phyloP scores from a whole-genome alignment of 169 alveolate genomes.

The Toxoplasma gondii region DNA sequence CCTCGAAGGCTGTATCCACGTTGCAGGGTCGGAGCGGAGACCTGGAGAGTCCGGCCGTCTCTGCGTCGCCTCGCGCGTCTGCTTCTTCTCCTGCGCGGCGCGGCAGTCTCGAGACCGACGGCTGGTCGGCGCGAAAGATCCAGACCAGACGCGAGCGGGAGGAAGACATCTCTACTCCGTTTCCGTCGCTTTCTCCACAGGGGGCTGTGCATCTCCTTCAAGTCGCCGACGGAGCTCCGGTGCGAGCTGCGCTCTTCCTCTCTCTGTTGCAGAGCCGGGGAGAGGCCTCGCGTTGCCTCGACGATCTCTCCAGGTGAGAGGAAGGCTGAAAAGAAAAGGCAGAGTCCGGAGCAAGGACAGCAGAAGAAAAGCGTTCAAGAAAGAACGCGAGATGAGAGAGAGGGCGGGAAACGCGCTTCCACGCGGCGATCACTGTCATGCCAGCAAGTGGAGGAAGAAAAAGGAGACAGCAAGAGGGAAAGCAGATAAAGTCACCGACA shows the following conservation, averaged over 20 bases:
- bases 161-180: not conserved
- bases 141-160: not conserved
- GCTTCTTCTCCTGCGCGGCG: not conserved
- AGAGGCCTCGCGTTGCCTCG: not conserved
- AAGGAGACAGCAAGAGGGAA: too few species aligned
- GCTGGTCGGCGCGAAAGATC: not conserved
- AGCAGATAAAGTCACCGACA: too few species aligned
- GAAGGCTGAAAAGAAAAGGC: not conserved
- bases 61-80: too few species aligned
- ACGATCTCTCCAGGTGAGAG: not conserved
- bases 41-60: too few species aligned
- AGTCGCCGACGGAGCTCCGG: not conserved
- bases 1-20: not conserved
- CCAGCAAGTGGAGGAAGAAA: too few species aligned
- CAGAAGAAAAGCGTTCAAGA: too few species aligned
- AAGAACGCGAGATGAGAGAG: too few species aligned
- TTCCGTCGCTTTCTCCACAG: not conserved
- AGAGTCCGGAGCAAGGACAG: not conserved
- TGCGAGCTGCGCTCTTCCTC: not conserved
- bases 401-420: too few species aligned
- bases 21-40: too few species aligned
- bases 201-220: not conserved
- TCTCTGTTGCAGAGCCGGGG: not conserved
- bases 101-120: not conserved
- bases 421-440: too few species aligned